phyloP scores from a whole-genome alignment of 1,139 yeast species.

The Pichia sp. region DNA sequence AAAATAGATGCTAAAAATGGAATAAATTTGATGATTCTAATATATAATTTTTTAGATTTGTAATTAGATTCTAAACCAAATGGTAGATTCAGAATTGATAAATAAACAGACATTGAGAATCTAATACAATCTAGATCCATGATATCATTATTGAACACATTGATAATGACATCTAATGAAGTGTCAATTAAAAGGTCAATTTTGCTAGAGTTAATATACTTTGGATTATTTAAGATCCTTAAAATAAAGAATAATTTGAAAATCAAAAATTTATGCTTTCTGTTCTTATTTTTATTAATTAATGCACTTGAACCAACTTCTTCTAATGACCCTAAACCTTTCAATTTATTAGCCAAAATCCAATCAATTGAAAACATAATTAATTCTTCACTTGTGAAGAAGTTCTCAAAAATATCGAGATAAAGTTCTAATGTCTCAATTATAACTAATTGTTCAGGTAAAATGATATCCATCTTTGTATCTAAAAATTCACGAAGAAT shows the following conservation, averaged over 20 bases:
- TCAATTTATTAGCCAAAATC: conserved; percentile 45
- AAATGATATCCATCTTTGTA: conserved; percentile 40
- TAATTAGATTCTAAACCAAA: conserved; percentile 21
- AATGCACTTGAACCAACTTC: conserved; percentile 24
- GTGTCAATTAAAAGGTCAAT: conserved; percentile 43
- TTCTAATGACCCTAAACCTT: conserved; percentile 39
- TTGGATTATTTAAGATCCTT: conserved; percentile 46
- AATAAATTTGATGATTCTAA: conserved; percentile 16
- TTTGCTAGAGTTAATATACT: conserved; percentile 31
- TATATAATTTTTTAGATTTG: conserved; percentile 15
- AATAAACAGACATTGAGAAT: conserved; percentile 53
- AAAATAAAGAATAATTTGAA: conserved; percentile 55
- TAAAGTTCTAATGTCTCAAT: conserved; percentile 54
- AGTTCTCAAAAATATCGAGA: conserved; percentile 36
- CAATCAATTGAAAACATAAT: conserved; percentile 37
- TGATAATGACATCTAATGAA: conserved; percentile 58
- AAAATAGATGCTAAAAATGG: conserved; percentile 30
- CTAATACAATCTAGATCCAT: conserved; percentile 53
- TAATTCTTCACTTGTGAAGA: conserved; percentile 37
- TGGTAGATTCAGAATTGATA: conserved; percentile 33
- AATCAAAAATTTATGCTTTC: conserved; percentile 50
- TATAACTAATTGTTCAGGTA: conserved; percentile 54
- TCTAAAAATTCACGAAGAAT: conserved; percentile 44
- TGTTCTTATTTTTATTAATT: conserved; percentile 32
- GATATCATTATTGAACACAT: conserved; percentile 45